Percentiles rank a stretch among this genome's conserved stretches.
Conservation (phyloP, 78 protist species). For the Paratrimastix pyriformis region DNA sequence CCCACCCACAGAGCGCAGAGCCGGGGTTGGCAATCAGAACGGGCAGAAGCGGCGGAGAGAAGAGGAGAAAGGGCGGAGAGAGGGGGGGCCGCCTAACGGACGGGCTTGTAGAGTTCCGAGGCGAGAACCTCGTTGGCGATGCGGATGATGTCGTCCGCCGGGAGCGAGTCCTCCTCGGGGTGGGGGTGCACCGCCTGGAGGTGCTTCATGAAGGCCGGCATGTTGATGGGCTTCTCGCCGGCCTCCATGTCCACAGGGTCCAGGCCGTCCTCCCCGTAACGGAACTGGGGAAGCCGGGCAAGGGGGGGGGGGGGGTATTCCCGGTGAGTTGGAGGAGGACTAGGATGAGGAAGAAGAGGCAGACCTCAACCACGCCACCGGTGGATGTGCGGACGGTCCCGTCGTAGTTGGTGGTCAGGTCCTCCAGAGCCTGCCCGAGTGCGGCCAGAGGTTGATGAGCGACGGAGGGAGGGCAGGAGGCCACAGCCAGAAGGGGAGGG, state of each 20-base stretch:
- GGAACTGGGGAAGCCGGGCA: conserved; percentile 44
- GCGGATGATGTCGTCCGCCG: too few relatives aligned
- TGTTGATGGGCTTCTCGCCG: background rate
- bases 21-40: too few relatives aligned
- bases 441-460: background rate
- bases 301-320: conserved; percentile 31
- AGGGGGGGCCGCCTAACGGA: too few relatives aligned
- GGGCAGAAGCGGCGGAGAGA: too few relatives aligned
- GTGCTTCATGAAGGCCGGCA: too few relatives aligned
- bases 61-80: too few relatives aligned
- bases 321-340: conserved; percentile 28
- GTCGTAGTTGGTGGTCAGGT: conserved; percentile 82
- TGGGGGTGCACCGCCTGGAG: too few relatives aligned
- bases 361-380: conserved; percentile 43
- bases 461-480: background rate
- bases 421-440: conserved; percentile 94
- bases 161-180: too few relatives aligned
- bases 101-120: too few relatives aligned
- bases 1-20: too few relatives aligned
- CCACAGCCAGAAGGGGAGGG: background rate
- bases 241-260: conserved; percentile 63
- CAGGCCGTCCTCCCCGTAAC: conserved; percentile 95
- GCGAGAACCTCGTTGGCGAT: too few relatives aligned
- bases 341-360: background rate
- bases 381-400: conserved; percentile 72